Percentiles rank a stretch among this genome's conserved stretches.
These are phyloP conservation scores for Fusarium sacchari DNA, from an alignment of 2,329 filamentous ascomycete genomes.

Conservation along the genomic window DNA sequence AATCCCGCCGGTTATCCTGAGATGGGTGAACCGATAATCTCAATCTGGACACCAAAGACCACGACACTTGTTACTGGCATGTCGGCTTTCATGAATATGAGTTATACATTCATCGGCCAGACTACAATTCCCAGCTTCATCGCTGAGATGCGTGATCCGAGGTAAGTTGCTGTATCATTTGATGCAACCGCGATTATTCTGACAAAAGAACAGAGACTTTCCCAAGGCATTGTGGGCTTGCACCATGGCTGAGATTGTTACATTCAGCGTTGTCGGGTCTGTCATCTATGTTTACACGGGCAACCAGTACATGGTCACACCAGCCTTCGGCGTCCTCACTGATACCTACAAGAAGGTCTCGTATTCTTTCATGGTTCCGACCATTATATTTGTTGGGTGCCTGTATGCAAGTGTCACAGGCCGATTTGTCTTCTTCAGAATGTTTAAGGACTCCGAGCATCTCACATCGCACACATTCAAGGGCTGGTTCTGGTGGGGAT, in stretches of 20 bases:
- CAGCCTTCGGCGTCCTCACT: constrained; percentile 85
- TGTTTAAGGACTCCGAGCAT: constrained; percentile 82
- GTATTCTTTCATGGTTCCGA: constrained; percentile 95
- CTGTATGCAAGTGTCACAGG: constrained; percentile 89
- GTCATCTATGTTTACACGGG: constrained; percentile 87
- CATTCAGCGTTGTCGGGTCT: constrained; percentile 83
- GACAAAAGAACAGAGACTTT: constrained; percentile 70
- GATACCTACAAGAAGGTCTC: constrained; percentile 85
- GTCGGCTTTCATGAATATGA: constrained; percentile 92
- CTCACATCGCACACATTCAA: constrained; percentile 81
- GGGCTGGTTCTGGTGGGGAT: constrained; percentile 82
- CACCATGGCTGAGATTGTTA: constrained; percentile 84
- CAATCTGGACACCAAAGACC: constrained; percentile 70
- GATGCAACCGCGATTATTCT: not conserved
- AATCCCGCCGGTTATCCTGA: constrained; percentile 74
- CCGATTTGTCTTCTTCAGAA: constrained; percentile 88
- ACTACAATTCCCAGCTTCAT: constrained; percentile 95
- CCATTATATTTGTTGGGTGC: constrained; percentile 89
- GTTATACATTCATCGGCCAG: constrained; percentile 94
- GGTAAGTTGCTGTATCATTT: constrained; percentile 44
- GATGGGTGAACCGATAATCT: constrained; percentile 71
- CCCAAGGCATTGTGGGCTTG: constrained; percentile 91
- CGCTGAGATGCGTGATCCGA: constrained; percentile 83
- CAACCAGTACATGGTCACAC: constrained; percentile 86
- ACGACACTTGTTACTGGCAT: constrained; percentile 85